Evolutionary conservation across 139 green algal species (phyloP), one percentile per base, ranked within the genome.

Genomic region (Pleodorina starrii): DNA sequence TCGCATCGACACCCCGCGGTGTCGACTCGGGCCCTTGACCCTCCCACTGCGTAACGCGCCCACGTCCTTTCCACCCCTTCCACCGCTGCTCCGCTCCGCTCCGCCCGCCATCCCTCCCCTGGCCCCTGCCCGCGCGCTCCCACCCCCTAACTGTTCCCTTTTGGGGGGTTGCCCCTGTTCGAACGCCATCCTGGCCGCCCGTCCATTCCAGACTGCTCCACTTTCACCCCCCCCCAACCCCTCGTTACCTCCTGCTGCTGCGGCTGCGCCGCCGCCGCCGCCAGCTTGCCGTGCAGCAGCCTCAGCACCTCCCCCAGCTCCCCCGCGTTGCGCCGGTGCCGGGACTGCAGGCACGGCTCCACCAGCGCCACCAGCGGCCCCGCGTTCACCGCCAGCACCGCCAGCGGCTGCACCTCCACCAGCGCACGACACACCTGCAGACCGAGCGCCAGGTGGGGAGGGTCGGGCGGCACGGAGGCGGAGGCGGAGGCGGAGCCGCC

Each of bases 291-390:
- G 63, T 32, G 91, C 43, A 94, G 76, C 14, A 85, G 84, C 27
- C 87, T 29, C 25, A 94, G 35, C 2, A 93, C 75, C n/a, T 57
- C 73, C 51, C 92, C 91, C 48, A 94, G 86, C 38, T 91, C 85
- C 17, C 77, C 42, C 2, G 94, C 68, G 1, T 80, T 44, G 14
- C 73, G 50, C 71, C 90, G 86, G 40, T 92, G 71, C 32, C 77
- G 87, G 42, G 89, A 90, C 57, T 83, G 77, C 36, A 91, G 68
- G 76, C 90, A 92, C 6, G 83, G 88, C 59, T 89, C 72, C 77
- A 93, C 75, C 86, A 95, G 57, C 42, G 79, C 36, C 35, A 57
- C 43, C 51, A 95, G 84, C 71, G 92, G 38, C n/a, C 86, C 54
- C 21, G 63, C 85, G 35, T 90, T 90, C 16, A 84, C 80, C 44